Conservation (phyloP, 1,284 basidiomycete genomes). For the Calocybe gambosa region DNA sequence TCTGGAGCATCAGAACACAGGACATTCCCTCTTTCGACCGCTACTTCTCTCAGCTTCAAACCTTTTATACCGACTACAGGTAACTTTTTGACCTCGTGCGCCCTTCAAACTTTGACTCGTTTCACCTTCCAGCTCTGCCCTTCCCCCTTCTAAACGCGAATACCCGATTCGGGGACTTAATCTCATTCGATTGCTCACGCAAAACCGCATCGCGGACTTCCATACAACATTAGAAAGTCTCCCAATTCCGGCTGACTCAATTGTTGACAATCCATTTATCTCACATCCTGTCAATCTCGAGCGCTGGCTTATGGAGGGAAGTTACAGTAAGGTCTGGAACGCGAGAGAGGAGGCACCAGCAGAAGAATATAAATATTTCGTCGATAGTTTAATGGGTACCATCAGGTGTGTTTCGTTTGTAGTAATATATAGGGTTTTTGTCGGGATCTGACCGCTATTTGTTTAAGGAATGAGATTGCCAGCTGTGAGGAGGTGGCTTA, state of each 20-base stretch:
- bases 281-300: slow-evolving; percentile 88
- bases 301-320: slow-evolving; percentile 98
- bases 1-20: slow-evolving; percentile 84
- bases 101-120: background rate
- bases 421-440: background rate
- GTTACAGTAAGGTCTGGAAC: slow-evolving; percentile 97
- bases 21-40: slow-evolving; percentile 92
- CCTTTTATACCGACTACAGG: slow-evolving; percentile 90
- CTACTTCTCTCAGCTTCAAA: slow-evolving; percentile 89
- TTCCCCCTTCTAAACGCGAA: slow-evolving; percentile 82
- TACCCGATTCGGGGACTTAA: slow-evolving; percentile 89
- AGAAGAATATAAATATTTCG: slow-evolving; percentile 87
- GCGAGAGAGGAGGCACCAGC: slow-evolving; percentile 84
- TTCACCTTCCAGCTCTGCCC: slow-evolving; percentile 45
- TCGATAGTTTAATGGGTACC: slow-evolving; percentile 88
- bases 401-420: slow-evolving; percentile 56
- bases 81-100: slow-evolving; percentile 20
- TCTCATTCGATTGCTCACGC: slow-evolving; percentile 89
- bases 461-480: slow-evolving; percentile 80
- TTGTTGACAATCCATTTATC: slow-evolving; percentile 74
- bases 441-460: background rate
- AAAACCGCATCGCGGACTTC: slow-evolving; percentile 96
- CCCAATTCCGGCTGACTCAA: slow-evolving; percentile 65
- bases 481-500: slow-evolving; percentile 91
- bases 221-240: slow-evolving; percentile 99